Base-by-base conservation (phyloP, 306 rosid species). In the Mucuna pruriens region DNA sequence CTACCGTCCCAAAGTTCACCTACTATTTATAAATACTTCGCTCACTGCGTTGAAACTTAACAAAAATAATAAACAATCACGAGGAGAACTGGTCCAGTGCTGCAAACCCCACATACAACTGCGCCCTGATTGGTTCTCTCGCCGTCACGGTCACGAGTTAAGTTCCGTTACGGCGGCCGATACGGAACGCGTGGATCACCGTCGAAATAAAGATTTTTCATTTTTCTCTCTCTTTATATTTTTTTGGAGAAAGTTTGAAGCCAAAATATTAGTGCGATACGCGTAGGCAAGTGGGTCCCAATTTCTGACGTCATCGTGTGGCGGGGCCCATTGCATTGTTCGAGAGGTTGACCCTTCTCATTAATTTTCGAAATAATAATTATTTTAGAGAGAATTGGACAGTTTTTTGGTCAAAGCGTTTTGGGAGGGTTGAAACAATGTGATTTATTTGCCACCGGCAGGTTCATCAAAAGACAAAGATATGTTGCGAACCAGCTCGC, bases 401-500 rank as follows among this genome's bases (percentile, higher is more conserved):
- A 31, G 7, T 6, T 9, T n/a, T 64, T 64, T 64, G 71, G 71
- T 62, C 69, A 62, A 62, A 77, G 79, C 72, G 60, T 16, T 9
- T 6, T 9, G 3, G 0, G 12, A 19, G 15, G 25, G 49, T 64
- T 31, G 52, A 55, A 38, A 51, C 23, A 42, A 34, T 54, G 83
- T 57, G 80, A 79, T 74, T 58, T 75, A 64, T 9, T 39, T 15
- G 84, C 55, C 87, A 83, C 42, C 84, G 36, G 76, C 45, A 15
- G 15, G 78, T 23, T 76, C 61, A 31, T 46, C 23, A 19, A 46
- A 57, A 26, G 78, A 84, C 90, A 82, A 49, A 81, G 79, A 81
- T 84, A 54, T 44, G 83, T 82, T 84, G 87, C 88, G 77, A 82
- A 61, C 84, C 89, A 89, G 80, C 88, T 83, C 77, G 81, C 84